These are phyloP conservation scores for Colletotrichum endophyticum DNA, from an alignment of 2,329 filamentous ascomycete species.

Conservation along the genomic window DNA sequence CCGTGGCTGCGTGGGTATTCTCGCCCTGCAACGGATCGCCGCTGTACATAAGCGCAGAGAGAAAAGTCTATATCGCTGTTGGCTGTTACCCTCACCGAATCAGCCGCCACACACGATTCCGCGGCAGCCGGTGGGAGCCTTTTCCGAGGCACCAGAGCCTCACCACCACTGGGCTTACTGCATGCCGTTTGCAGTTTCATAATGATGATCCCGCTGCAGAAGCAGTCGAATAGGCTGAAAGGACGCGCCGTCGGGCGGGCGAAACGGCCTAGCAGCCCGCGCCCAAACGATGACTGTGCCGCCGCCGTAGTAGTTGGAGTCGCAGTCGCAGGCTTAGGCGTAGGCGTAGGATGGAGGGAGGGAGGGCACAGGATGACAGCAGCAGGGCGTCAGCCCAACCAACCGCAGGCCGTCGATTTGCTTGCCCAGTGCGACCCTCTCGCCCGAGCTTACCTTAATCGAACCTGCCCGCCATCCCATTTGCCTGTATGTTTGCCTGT, in stretches of 20 bases:
- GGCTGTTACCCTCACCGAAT: background rate
- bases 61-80: background rate
- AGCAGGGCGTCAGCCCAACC: background rate
- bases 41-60: background rate
- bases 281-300: constrained; percentile 10
- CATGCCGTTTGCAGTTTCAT: background rate
- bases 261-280: background rate
- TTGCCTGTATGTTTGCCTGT: background rate
- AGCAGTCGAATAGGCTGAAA: background rate
- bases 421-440: background rate
- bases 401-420: background rate
- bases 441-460: constrained; percentile 5
- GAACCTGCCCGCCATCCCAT: constrained; percentile 10
- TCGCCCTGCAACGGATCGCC: background rate
- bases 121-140: background rate
- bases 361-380: background rate
- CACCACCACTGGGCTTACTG: background rate
- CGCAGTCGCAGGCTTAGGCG: background rate
- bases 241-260: background rate
- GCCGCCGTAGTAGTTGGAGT: background rate
- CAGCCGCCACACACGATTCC: background rate
- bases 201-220: background rate
- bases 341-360: background rate
- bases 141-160: background rate
- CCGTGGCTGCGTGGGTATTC: background rate